phyloP scores from a whole-genome alignment of 2,329 filamentous ascomycete species.

The Trichoderma koningii region DNA sequence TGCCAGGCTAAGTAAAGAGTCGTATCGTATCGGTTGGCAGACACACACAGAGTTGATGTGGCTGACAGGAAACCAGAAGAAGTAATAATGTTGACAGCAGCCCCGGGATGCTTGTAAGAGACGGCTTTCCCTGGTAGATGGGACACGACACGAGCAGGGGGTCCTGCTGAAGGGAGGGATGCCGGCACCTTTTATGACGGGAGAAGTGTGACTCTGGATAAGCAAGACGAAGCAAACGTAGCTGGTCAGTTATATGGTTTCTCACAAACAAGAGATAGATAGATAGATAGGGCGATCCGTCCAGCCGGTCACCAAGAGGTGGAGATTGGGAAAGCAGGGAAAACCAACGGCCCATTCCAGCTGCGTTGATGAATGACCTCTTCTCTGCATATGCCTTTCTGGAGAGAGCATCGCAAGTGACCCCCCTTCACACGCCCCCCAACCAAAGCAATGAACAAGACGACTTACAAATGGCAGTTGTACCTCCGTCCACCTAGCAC shows the following conservation, averaged over 20 bases:
- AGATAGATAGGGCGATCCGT: conserved; percentile 1
- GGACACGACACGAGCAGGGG: conserved; percentile 14
- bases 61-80: conserved; percentile 11
- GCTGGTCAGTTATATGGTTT: neutral
- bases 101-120: neutral
- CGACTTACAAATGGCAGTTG: conserved; percentile 6
- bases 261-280: no score
- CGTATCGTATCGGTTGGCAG: neutral
- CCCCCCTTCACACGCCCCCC: neutral
- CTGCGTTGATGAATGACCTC: no score
- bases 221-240: neutral
- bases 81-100: neutral
- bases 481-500: neutral
- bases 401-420: no score
- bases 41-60: neutral
- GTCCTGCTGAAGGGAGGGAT: neutral
- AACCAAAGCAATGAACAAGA: neutral
- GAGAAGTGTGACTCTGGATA: conserved; percentile 14
- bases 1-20: conserved; percentile 10
- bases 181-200: conserved; percentile 17
- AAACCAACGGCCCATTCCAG: neutral
- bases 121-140: conserved; percentile 13
- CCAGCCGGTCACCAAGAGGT: neutral
- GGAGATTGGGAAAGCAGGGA: neutral
- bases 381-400: no score